Conservation (phyloP, 2,329 filamentous ascomycete species). For the Aspergillus niger region DNA sequence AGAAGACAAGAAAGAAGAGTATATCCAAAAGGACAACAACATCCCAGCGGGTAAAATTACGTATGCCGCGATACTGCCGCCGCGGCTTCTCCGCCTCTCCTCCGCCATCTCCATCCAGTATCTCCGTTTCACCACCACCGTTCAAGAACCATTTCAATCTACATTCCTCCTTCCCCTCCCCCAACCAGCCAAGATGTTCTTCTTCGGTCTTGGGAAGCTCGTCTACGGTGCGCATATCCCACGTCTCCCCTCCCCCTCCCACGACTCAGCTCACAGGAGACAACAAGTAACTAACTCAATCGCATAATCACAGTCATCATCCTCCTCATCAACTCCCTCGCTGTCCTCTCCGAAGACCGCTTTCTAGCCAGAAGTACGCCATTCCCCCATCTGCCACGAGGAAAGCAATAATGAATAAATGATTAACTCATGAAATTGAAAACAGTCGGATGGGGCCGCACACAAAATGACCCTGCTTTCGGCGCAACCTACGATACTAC, state of each 20-base stretch:
- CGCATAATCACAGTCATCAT: slow-evolving; percentile 62
- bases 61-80: not conserved
- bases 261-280: not conserved
- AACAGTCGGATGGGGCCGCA: slow-evolving; percentile 76
- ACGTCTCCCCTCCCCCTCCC: not conserved
- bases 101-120: not conserved
- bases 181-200: slow-evolving; percentile 59
- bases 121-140: too few relatives aligned
- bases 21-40: not conserved
- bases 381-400: slow-evolving; percentile 1
- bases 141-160: slow-evolving; percentile 11
- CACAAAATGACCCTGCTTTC: slow-evolving; percentile 70
- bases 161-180: not conserved
- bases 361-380: slow-evolving; percentile 76
- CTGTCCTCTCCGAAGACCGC: slow-evolving; percentile 90
- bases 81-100: not conserved
- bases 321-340: slow-evolving; percentile 90
- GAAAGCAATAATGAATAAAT: not conserved
- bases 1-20: not conserved
- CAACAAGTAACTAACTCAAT: not conserved
- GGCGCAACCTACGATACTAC: slow-evolving; percentile 70
- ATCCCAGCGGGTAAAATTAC: not conserved
- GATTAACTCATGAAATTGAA: slow-evolving; percentile 19
- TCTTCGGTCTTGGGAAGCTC: slow-evolving; percentile 70
- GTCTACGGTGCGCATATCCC: slow-evolving; percentile 63